Base-by-base conservation (phyloP, 306 rosid genomes). In the Prunus padus region DNA sequence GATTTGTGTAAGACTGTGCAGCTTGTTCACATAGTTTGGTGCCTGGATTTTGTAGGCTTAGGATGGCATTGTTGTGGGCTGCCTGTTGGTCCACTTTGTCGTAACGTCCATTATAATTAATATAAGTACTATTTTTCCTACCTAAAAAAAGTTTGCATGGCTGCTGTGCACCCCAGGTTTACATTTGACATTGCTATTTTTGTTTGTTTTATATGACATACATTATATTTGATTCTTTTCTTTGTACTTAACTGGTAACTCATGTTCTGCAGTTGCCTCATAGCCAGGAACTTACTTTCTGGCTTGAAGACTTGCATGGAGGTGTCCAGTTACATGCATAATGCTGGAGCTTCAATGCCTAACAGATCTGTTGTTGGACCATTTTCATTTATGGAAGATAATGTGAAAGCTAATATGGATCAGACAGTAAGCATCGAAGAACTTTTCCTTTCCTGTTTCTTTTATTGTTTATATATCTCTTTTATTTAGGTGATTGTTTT, bases 231-330 rank as follows among this genome's bases (percentile, higher is more conserved):
- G 16, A 47, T 50, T 51, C 25, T 12, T 51, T 69, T 69, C 23
- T 61, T 73, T 82, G 65, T 74, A 47, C 79, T 75, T 70, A 26
- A 77, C 69, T 55, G 81, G 71, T 40, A 68, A 64, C 74, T 72
- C 75, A 64, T 88, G 40, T 64, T 77, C 76, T 89, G 84, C 91
- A 95, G 99, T 79, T 92, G 99, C 85, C 99, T 95, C 84, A 92
- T 92, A 82, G 90, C 97, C 68, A 90, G 99, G 80, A 95, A 95
- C 88, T 86, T 95, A 72, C 97, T 95, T 80, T 90, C 99, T 86
- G 97, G 97, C 72, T 86, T 89, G 76, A 92, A 82, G 88, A 92
- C 96, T 82, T 95, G 99, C 84, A 37, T 75, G 77, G 99, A 95
- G 83, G 91, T 95, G 78, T 83, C 86, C 77, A 83, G 73, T 67